Conservation (phyloP, 225 moss, liverwort and hornwort genomes). For the Sphagnum contortum region DNA sequence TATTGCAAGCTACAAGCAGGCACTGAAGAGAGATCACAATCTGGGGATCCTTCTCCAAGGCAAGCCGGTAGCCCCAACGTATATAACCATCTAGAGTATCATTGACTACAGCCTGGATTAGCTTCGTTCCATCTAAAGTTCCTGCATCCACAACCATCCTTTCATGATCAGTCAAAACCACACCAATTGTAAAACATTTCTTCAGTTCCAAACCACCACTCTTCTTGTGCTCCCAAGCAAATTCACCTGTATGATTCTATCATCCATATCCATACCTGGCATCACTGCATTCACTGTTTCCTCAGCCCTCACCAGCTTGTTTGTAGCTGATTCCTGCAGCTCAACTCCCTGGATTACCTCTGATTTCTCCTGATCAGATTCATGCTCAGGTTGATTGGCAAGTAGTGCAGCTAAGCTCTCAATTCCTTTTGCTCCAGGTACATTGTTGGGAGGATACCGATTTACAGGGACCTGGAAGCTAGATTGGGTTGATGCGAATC, state of each 20-base stretch:
- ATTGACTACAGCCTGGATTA: conserved; percentile 32
- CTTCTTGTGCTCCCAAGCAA: too few species aligned
- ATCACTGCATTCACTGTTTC: not conserved
- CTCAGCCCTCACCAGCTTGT: not conserved
- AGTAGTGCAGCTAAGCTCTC: not conserved
- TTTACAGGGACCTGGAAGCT: not conserved
- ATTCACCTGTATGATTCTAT: too few species aligned
- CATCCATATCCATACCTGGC: too few species aligned
- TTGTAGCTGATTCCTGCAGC: conserved; percentile 1
- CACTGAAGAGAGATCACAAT: conserved; percentile 54
- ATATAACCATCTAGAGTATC: conserved; percentile 77
- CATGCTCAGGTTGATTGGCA: not conserved
- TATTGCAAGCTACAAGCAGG: conserved; percentile 82
- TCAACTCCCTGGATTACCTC: not conserved
- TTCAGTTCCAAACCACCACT: too few species aligned
- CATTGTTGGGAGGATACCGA: not conserved
- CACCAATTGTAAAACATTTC: too few species aligned
- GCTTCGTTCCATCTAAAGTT: conserved; percentile 18
- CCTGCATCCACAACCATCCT: conserved; percentile 13
- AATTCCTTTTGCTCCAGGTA: not conserved
- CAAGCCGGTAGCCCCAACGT: conserved; percentile 70
- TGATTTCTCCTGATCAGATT: not conserved
- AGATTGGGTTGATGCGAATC: not conserved
- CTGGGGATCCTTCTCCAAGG: conserved; percentile 60
- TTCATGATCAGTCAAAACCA: conserved; percentile 1